Evolutionary conservation across 164 flowering plant species (phyloP).

Genomic region (Platanus orientalis): DNA sequence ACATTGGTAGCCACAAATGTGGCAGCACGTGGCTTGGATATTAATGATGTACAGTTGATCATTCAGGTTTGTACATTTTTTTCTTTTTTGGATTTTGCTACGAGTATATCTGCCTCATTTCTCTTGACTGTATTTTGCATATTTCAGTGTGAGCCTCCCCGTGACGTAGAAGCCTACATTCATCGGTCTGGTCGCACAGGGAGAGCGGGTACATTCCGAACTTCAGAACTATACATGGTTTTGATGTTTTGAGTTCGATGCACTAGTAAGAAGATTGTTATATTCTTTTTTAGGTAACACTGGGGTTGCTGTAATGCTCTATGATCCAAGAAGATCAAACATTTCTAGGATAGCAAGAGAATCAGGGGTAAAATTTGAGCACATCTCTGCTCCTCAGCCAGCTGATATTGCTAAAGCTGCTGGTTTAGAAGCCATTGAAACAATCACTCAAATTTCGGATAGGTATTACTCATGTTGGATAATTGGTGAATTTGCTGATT

Average conservation of each 20-base stretch:
- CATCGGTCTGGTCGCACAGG: constrained; percentile 99
- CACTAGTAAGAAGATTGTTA: neutral
- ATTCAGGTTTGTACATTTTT: constrained; percentile 58
- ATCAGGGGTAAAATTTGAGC: constrained; percentile 94
- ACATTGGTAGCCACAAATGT: constrained; percentile 93
- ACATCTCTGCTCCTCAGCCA: constrained; percentile 78
- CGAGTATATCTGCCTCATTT: neutral
- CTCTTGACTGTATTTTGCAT: constrained; percentile 2
- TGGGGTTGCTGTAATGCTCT: constrained; percentile 92
- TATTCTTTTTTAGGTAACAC: constrained; percentile 48
- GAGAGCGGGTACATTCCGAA: constrained; percentile 61
- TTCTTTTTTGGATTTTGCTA: neutral
- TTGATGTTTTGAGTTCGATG: neutral
- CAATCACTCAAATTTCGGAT: constrained; percentile 60
- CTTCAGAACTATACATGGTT: neutral
- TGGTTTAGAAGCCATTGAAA: constrained; percentile 73
- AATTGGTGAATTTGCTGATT: neutral
- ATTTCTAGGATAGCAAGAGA: constrained; percentile 75
- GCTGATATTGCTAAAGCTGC: constrained; percentile 83
- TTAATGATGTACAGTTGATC: constrained; percentile 89
- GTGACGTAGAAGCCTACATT: constrained; percentile 93
- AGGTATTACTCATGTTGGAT: constrained; percentile 39
- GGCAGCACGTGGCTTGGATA: constrained; percentile 94
- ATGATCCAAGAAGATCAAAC: constrained; percentile 74
- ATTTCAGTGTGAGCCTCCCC: constrained; percentile 91